A percentile compares a stretch with the other conserved stretches of the same genome.
phyloP scores from a whole-genome alignment of 495 filamentous ascomycete species.

The Penicillium silybi region DNA sequence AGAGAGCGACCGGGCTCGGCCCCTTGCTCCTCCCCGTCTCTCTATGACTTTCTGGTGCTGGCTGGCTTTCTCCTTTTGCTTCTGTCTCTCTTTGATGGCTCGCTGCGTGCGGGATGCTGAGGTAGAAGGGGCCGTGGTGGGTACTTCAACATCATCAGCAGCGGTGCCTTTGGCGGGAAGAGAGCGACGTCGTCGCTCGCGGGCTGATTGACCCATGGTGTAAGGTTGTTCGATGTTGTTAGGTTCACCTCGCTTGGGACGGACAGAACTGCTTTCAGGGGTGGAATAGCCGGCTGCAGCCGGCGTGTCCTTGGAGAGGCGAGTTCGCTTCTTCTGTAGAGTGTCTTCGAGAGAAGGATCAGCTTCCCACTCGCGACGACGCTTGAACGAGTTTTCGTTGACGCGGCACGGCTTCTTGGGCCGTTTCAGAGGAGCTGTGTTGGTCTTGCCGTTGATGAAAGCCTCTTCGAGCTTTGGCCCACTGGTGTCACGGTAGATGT shows the following conservation, averaged over 20 bases:
- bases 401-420: conserved; percentile 18
- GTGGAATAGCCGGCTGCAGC: conserved; percentile 13
- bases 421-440: conserved; percentile 25
- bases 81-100: background rate
- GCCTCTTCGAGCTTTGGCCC: conserved; percentile 18
- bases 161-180: background rate
- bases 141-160: background rate
- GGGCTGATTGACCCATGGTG: background rate
- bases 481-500: conserved; percentile 25
- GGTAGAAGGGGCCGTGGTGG: background rate
- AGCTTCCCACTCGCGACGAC: conserved; percentile 26
- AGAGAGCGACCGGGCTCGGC: conserved; percentile 13
- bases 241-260: conserved; percentile 3
- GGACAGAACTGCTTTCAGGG: conserved; percentile 9
- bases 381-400: conserved; percentile 21
- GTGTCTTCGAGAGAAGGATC: conserved; percentile 24
- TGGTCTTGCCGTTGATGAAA: conserved; percentile 28
- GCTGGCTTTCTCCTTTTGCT: background rate
- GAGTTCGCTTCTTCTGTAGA: conserved; percentile 28
- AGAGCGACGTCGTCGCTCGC: background rate
- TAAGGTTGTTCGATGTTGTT: conserved; percentile 7
- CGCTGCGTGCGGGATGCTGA: background rate
- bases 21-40: background rate
- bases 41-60: background rate
- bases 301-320: conserved; percentile 13